Evolutionary conservation across 371 early-diverging fungal species (phyloP).

Genomic region (Mucor saturninus): DNA sequence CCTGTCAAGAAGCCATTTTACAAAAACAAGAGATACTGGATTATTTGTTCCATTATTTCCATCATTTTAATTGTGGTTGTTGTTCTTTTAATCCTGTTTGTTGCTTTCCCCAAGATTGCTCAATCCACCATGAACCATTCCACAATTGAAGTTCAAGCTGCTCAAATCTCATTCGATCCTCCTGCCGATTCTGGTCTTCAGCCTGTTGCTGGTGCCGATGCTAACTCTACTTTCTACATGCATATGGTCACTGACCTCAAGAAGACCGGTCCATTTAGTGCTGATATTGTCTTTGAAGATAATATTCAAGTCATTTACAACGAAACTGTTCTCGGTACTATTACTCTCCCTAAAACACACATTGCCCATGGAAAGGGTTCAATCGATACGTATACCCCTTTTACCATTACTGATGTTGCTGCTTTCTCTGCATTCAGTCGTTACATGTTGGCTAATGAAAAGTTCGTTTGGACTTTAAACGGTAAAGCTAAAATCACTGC

Average conservation of each 20-base stretch:
- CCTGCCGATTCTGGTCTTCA: constrained; percentile 28
- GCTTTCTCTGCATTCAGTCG: constrained; percentile 54
- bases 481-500: constrained; percentile 47
- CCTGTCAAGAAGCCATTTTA: constrained; percentile 53
- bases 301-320: constrained; percentile 51
- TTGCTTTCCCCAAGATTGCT: constrained; percentile 64
- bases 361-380: constrained; percentile 48
- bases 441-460: constrained; percentile 51
- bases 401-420: constrained; percentile 48
- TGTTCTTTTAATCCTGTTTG: constrained; percentile 55
- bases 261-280: constrained; percentile 64
- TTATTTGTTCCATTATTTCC: constrained; percentile 53
- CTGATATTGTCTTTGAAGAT: constrained; percentile 57
- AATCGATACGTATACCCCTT: constrained; percentile 47
- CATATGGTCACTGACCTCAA: constrained; percentile 36
- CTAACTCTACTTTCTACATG: constrained; percentile 46
- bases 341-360: constrained; percentile 48
- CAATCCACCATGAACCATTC: constrained; percentile 53
- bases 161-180: constrained; percentile 52
- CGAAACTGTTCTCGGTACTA: constrained; percentile 54
- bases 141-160: constrained; percentile 47
- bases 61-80: constrained; percentile 58
- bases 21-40: constrained; percentile 63
- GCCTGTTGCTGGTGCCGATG: constrained; percentile 22
- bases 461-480: constrained; percentile 46